Evolutionary conservation across 2,329 filamentous ascomycete species (phyloP).

Genomic region (Aspergillus sp.): DNA sequence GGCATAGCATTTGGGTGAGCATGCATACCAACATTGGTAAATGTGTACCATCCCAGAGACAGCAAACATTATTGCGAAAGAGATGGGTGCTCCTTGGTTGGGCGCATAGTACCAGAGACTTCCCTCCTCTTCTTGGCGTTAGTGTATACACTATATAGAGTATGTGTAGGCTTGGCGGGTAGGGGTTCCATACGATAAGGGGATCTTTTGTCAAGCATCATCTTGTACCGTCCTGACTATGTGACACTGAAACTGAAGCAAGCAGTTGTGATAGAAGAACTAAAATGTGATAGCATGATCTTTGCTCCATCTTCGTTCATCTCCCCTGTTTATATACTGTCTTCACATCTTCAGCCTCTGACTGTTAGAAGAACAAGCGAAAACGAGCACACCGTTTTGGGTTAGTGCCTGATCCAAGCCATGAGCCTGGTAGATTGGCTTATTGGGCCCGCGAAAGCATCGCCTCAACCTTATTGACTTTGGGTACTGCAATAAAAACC

Average conservation of each 20-base stretch:
- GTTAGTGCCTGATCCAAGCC: conserved; percentile 1
- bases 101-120: conserved; percentile 46
- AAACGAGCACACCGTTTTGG: conserved; percentile 24
- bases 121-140: conserved; percentile 30
- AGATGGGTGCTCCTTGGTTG: conserved; percentile 45
- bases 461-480: not conserved
- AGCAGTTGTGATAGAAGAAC: not conserved
- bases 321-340: conserved; percentile 3
- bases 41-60: conserved; percentile 41
- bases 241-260: not conserved
- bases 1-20: too few relatives aligned
- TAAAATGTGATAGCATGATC: not conserved
- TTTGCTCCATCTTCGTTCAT: not conserved
- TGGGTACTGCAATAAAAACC: not conserved
- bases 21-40: conserved; percentile 41
- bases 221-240: not conserved
- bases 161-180: conserved; percentile 11
- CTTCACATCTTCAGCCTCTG: not conserved
- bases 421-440: not conserved
- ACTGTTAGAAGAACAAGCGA: conserved; percentile 18
- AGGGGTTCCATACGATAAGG: conserved; percentile 28
- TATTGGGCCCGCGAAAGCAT: not conserved
- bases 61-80: conserved; percentile 44
- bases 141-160: conserved; percentile 7
- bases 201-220: conserved; percentile 25